Conservation (phyloP, 2,329 filamentous ascomycete genomes). For the Apiospora koreana region DNA sequence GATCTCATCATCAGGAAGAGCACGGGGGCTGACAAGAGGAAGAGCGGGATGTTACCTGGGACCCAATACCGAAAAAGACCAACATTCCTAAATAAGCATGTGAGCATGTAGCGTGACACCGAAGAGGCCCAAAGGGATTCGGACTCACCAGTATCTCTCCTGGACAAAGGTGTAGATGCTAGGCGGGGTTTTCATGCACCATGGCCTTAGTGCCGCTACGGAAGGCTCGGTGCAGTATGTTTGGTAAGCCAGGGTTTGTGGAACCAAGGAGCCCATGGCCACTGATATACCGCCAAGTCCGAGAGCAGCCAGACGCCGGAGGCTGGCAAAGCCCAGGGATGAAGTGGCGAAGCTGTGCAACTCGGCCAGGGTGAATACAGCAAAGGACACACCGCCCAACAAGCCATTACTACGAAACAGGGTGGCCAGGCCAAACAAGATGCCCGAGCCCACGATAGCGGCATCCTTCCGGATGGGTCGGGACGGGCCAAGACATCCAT, state of each 20-base stretch:
- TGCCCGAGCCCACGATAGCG: slow-evolving; percentile 62
- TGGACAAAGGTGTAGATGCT: slow-evolving; percentile 95
- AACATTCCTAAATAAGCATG: slow-evolving; percentile 68
- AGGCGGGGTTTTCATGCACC: slow-evolving; percentile 74
- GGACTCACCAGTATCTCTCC: slow-evolving; percentile 78
- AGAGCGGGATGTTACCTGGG: slow-evolving; percentile 80
- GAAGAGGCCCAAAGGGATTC: not conserved
- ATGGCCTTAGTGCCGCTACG: slow-evolving; percentile 53
- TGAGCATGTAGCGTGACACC: not conserved
- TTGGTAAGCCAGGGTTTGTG: slow-evolving; percentile 74
- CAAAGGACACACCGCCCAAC: slow-evolving; percentile 76
- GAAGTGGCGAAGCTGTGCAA: slow-evolving; percentile 42
- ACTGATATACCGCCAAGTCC: slow-evolving; percentile 68
- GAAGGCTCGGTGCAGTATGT: slow-evolving; percentile 60
- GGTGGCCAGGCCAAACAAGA: slow-evolving; percentile 71
- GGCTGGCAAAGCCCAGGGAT: slow-evolving; percentile 34
- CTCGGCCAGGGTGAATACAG: slow-evolving; percentile 56
- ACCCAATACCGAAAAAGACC: slow-evolving; percentile 94
- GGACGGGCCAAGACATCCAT: slow-evolving; percentile 40
- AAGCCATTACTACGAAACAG: slow-evolving; percentile 84
- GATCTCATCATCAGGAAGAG: slow-evolving; percentile 68
- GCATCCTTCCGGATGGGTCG: slow-evolving; percentile 40
- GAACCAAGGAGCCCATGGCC: slow-evolving; percentile 66
- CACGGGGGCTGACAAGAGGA: slow-evolving; percentile 80
- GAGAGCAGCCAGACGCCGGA: slow-evolving; percentile 58